Base-by-base conservation (phyloP, 2,329 filamentous ascomycete species). In the Penicillium sp. region DNA sequence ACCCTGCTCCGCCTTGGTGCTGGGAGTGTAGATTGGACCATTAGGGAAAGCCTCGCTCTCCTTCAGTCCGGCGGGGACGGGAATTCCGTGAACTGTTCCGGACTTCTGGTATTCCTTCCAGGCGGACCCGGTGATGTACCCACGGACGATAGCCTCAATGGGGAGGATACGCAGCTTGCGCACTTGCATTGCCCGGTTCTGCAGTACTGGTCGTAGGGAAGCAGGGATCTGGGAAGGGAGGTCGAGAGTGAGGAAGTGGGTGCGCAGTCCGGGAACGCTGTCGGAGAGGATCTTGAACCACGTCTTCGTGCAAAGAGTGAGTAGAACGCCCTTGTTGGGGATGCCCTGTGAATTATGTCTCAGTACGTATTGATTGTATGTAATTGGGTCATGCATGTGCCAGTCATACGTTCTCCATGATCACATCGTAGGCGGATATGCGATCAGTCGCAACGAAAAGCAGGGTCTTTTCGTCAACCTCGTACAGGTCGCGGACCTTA, bases 401-500 rank as follows among this genome's bases (percentile, higher is more conserved):
- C 19, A 31, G 21, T 27, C 21, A 26, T 45, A 88, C 87, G 77
- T 95, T 97, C 68, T 85, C 79, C 82, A 96, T 87, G 67, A 96
- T 86, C 67, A 96, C 92, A 83, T 98, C 93, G 81, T 93, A 98
- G 55, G 95, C 95, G 25, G 92, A 96, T 74, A 97, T 95, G 65
- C 95, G 89, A 78, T 97, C 93, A 14, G 91, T 90, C 25, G 91
- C 89, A 54, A 93, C 87, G 72, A 96, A 93, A 55, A 96, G 87
- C 4, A 96, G 84, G 2, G 85, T 89, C 55, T 84, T 77, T 42
- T 85, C 79, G 71, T 91, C 85, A 53, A 96, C 79, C 60, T 85
- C 81, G 75, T 91, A 96, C 37, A 96, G 83, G 70, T 96, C 90
- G 69, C 91, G 86, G 26, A 96, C 92, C 78, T 96, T 96, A 62